Percentiles rank a stretch among this genome's conserved stretches.
These are phyloP conservation scores for Xylaria polymorpha DNA, from an alignment of 2,329 filamentous ascomycete species.

Conservation along the genomic window DNA sequence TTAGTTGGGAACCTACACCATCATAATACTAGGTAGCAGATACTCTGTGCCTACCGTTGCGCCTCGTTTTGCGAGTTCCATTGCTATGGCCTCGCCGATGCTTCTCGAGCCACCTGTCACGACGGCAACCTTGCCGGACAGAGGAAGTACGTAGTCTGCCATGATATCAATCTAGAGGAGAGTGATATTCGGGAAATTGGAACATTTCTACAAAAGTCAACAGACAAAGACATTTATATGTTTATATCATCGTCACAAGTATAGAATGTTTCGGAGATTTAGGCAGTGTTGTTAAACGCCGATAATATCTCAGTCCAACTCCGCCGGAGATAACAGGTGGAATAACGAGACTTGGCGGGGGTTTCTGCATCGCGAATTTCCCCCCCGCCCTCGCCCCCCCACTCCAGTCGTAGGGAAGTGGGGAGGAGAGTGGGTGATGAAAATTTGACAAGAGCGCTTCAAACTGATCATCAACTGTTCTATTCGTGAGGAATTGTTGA, in stretches of 20 bases:
- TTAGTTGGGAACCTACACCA: not conserved
- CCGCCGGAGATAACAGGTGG: not conserved
- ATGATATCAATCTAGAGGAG: not conserved
- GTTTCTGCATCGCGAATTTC: not conserved
- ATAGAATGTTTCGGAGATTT: not conserved
- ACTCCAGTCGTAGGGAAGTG: too few relatives aligned
- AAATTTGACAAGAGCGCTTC: too few relatives aligned
- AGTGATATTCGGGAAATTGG: not conserved
- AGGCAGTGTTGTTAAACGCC: not conserved
- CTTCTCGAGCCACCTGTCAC: slow-evolving; percentile 55
- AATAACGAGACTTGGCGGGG: not conserved
- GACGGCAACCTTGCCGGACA: slow-evolving; percentile 53
- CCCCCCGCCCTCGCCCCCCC: too few relatives aligned
- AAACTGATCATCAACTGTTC: too few relatives aligned
- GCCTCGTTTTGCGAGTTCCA: slow-evolving; percentile 51
- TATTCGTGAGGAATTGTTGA: too few relatives aligned
- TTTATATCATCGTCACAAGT: not conserved
- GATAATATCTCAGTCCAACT: not conserved
- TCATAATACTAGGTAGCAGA: not conserved
- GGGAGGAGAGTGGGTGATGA: too few relatives aligned
- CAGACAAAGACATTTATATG: not conserved
- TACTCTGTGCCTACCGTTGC: not conserved
- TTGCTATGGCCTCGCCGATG: slow-evolving; percentile 53
- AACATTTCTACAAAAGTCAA: not conserved
- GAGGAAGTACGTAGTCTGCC: slow-evolving; percentile 5